A percentile compares a stretch with the other conserved stretches of the same genome.
These are phyloP conservation scores for Claviceps humidiphila DNA, from an alignment of 2,329 filamentous ascomycete species.

Conservation along the genomic window DNA sequence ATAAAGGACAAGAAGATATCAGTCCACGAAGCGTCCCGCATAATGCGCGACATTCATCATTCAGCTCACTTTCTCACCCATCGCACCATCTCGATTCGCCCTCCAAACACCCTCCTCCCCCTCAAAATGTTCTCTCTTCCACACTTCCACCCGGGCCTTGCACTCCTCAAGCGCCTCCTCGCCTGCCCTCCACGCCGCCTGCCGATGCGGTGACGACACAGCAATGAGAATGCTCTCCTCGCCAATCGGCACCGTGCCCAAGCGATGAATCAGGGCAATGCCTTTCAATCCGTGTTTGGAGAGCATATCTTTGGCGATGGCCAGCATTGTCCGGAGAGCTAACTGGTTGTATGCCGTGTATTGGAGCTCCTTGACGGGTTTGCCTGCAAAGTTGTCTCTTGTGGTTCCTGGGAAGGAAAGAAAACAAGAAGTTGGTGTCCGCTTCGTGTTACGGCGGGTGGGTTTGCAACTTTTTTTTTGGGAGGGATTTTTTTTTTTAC, in stretches of 20 bases:
- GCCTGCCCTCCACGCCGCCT: constrained; percentile 74
- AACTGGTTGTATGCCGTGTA: constrained; percentile 64
- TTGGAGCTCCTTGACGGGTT: constrained; percentile 59
- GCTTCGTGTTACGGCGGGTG: too few relatives aligned
- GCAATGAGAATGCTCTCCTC: constrained; percentile 89
- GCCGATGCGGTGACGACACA: constrained; percentile 69
- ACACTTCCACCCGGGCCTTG: constrained; percentile 82
- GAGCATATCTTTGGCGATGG: constrained; percentile 45
- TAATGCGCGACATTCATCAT: background rate
- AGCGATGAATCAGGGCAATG: constrained; percentile 69
- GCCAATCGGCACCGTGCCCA: constrained; percentile 76
- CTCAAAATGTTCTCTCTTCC: constrained; percentile 85
- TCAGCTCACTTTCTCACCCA: constrained; percentile 33
- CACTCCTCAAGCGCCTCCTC: constrained; percentile 81
- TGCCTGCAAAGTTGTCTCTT: constrained; percentile 57
- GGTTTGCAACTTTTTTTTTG: background rate
- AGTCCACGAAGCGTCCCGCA: too few relatives aligned
- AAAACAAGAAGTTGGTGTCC: background rate
- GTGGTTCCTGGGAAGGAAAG: constrained; percentile 49
- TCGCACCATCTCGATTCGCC: constrained; percentile 65
- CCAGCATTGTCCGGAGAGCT: constrained; percentile 54
- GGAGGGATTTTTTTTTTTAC: background rate
- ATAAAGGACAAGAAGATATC: too few relatives aligned
- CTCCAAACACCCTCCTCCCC: constrained; percentile 72
- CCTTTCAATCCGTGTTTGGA: constrained; percentile 53